phyloP scores from a whole-genome alignment of 2,329 filamentous ascomycete genomes.

The Colletotrichum camelliae region DNA sequence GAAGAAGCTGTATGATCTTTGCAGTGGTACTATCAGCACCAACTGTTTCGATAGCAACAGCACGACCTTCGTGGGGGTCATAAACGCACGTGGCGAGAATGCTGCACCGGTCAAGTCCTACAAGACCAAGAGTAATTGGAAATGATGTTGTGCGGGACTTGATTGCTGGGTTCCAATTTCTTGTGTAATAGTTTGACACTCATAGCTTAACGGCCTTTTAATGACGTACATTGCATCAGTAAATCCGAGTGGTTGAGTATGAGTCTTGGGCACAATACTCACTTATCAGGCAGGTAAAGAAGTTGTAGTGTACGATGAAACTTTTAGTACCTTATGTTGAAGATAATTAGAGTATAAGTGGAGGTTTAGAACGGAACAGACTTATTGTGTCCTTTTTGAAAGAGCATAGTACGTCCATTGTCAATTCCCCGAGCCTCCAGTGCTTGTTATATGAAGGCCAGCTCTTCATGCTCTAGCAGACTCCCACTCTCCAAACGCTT shows the following conservation, averaged over 20 bases:
- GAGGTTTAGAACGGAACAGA: neutral
- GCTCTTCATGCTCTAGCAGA: neutral
- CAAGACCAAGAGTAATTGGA: neutral
- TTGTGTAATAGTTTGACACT: neutral
- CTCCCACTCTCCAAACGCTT: neutral
- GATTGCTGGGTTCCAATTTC: neutral
- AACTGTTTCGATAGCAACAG: conserved; percentile 7
- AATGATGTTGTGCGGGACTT: neutral
- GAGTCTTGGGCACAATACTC: neutral
- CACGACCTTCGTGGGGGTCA: neutral
- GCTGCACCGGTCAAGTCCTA: neutral
- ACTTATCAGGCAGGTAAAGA: neutral
- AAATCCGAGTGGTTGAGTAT: neutral
- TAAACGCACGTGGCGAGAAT: neutral
- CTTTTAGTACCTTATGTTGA: neutral
- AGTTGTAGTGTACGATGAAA: neutral
- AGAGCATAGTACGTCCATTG: fast-evolving
- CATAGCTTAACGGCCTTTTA: neutral
- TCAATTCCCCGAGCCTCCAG: neutral
- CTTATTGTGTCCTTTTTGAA: neutral
- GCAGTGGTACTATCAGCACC: neutral
- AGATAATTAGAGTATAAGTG: too few species aligned
- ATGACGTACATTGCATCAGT: neutral
- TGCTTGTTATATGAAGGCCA: neutral
- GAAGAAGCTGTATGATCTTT: neutral